Base-by-base conservation (phyloP, 208 protist genomes). In the Wallacemonas collosoma region DNA sequence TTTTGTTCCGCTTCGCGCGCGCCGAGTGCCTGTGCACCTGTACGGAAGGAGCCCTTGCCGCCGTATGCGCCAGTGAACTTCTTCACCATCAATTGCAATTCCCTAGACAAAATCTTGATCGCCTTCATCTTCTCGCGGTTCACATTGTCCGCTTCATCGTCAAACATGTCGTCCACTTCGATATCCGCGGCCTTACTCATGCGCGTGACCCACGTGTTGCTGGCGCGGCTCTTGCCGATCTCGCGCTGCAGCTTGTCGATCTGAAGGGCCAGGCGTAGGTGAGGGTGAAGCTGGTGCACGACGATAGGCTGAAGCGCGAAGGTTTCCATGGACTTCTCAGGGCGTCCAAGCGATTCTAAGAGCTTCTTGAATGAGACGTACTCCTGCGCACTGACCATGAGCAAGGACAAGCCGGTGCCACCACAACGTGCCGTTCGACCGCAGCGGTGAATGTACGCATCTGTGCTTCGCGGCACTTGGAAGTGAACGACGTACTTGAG, bases 401-500 rank as follows among this genome's bases (percentile, higher is more conserved):
- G 71, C 43, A 95, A 44, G 2, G 90, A 95, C 40, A 95, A 82
- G 35, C 93, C 93, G 39, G 87, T 88, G 43, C 82, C 86, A 56
- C 89, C 88, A 71, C 88, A 94, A 54, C 98, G 91, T 5, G 98
- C 98, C 1, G 98, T 99, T 74, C 98, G 90, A 36, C 98, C 98
- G 69, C 91, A 97, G 61, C 98, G 89, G 79, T 99, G 98, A 61
- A 99, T 94, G 78, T 99, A 99, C 40, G 82, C 87, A 62, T 99
- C 97, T 1, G 95, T 94, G 1, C 85, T 88, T 35, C 93, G 86
- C 17, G 98, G 98, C 12, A 99, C 77, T 78, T 99, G 98, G 76
- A 97, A 99, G 77, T 99, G 98, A 17, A 99, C 76, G 4, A 99
- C 98, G 74, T 99, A 93, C 61, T 97, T 84, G 35, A 99, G 83